Base-by-base conservation (phyloP, 768 basidiomycete genomes). In the Naganishia vaughanmartiniae region DNA sequence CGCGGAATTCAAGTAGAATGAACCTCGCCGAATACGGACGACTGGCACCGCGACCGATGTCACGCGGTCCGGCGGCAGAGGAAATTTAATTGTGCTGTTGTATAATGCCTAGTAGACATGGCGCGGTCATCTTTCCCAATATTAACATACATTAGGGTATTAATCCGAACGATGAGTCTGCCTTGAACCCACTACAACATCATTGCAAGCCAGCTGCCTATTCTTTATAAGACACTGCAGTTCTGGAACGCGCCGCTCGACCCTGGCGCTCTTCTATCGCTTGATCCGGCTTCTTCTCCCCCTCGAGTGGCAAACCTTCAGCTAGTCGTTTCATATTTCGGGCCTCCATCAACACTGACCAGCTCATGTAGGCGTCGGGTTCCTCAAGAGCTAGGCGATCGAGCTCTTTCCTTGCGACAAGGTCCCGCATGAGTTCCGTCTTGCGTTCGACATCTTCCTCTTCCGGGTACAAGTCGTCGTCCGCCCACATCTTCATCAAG, bases 1-100 rank as follows among this genome's bases (percentile, higher is more conserved):
- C 77, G 30, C 74, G 80, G 63, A 78, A 79, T 67, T 75, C 74
- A 24, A 77, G 76, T 68, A 69, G 80, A 33, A 75, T 79, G 33
- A 81, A 78, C 65, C 60, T 81, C 63, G 76, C 70, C 66, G 80
- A 81, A 39, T 71, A 75, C 33, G 78, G 77, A 31, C 54, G 68
- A 46, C 57, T 69, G 2, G 68, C 68, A 11, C 45, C 54, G 30
- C 55, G 68, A 31, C 68, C 68, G 24, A 30, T 60, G n/a, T 69
- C 68, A 24, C 55, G 68, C 12, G 68, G 68, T 6, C 68, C 68
- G 28, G 48, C 12, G 17, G 57, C 42, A 31, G 68, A 60, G 15
- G 68, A 69, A 21, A 45, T 63, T 3, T 45, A 24, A 36, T 58
- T n/a, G 7, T 11, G 21, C 24, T 42, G 24, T 14, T 24, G 11